Percentiles rank a stretch among this genome's conserved stretches.
Evolutionary conservation across 2,329 filamentous ascomycete species (phyloP).

Genomic region (Cytospora piceae): DNA sequence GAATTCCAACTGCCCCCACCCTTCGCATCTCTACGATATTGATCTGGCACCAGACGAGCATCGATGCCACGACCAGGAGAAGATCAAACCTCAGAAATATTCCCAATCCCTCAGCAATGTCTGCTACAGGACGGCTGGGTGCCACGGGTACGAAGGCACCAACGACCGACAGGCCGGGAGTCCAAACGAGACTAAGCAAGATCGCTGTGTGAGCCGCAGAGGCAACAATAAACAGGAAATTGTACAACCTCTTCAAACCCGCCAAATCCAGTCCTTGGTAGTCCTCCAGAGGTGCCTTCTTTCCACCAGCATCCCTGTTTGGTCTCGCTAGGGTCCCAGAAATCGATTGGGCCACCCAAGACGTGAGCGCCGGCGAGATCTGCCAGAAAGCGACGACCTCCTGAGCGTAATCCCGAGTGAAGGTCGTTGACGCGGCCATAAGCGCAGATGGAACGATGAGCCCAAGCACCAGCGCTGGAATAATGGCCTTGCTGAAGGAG

Average conservation of each 20-base stretch:
- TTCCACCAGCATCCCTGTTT: neutral
- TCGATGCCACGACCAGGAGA: constrained; percentile 7
- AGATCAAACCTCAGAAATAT: constrained; percentile 18
- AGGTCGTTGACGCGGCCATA: neutral
- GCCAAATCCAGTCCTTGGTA: constrained; percentile 3
- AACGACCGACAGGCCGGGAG: neutral
- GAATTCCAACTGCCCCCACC: neutral
- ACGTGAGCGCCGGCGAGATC: constrained; percentile 7
- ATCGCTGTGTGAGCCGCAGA: constrained; percentile 1
- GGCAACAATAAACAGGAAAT: constrained; percentile 1
- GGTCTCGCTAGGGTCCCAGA: neutral
- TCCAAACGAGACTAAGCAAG: constrained; percentile 11
- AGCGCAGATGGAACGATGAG: constrained; percentile 12
- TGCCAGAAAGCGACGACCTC: constrained; percentile 15
- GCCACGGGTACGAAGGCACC: constrained; percentile 1
- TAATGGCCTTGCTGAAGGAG: constrained; percentile 11
- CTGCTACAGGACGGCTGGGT: neutral
- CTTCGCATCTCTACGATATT: constrained; percentile 7
- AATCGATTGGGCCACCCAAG: constrained; percentile 7
- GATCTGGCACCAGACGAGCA: constrained; percentile 3
- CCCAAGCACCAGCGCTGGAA: constrained; percentile 9
- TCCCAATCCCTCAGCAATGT: constrained; percentile 3
- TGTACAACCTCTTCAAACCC: constrained; percentile 4
- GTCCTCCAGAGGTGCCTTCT: constrained; percentile 7
- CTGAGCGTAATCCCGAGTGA: neutral